Base-by-base conservation (phyloP, 805 yeast genomes). In the Wickerhamomyces silvicola region DNA sequence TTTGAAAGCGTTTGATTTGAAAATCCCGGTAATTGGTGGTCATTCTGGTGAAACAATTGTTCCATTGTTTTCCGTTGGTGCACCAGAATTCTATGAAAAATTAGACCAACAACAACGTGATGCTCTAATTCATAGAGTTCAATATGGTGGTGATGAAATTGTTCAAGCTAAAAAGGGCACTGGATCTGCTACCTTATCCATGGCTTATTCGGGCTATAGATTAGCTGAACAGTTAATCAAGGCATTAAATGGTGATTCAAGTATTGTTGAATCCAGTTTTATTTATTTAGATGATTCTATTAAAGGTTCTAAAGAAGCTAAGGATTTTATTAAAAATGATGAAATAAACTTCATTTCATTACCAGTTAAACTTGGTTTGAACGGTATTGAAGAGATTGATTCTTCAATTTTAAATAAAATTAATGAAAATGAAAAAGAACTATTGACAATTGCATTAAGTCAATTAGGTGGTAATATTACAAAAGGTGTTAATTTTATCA, bases 141-240 rank as follows among this genome's bases (percentile, higher is more conserved):
- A 82, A 64, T 81, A 76, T 51, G 92, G 88, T 62, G 92, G 92
- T 68, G 92, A 81, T 58, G 92, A 81, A 66, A 87, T 81, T 46
- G 90, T 82, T 48, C 76, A 81, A 62, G 90, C 90, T 45, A 82
- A 82, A 63, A 70, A 77, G 48, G 90, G 92, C 57, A 78, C 81
- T 36, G 92, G 92, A 40, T 80, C 88, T 22, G 90, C 90, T 35
- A 82, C 92, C 28, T 65, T 82, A 51, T 81, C 90, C 20, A 82
- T 82, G 92, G 90, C 90, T 37, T 81, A 78, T 52, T 88, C 90
- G 28, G 90, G 88, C 52, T 82, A 78, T 56, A 73, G 77, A 56
- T 75, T 82, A 47, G 81, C 86, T 32, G 75, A 73, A 51, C 66
- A 80, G 31, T 73, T 82, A 36, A 66, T 82, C 57, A 64, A 69